Evolutionary conservation across 495 filamentous ascomycete species (phyloP).

Genomic region (Aspergillus campestris): DNA sequence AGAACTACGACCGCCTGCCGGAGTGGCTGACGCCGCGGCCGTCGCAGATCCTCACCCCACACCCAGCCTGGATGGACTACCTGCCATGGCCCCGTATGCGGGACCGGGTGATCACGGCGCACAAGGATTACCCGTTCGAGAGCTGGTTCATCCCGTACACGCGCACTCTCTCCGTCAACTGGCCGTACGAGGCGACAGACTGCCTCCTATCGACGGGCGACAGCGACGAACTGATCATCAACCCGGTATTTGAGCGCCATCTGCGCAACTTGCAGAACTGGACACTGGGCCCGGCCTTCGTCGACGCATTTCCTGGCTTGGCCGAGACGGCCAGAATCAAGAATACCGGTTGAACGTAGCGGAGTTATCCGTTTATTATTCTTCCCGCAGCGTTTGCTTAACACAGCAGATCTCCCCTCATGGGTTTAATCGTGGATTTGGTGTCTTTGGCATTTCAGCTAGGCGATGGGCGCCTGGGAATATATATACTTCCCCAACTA

Average conservation of each 20-base stretch:
- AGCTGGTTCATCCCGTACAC: slow-evolving; percentile 76
- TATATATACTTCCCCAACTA: no score
- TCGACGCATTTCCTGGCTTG: slow-evolving; percentile 51
- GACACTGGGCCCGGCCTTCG: slow-evolving; percentile 65
- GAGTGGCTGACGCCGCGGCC: slow-evolving; percentile 54
- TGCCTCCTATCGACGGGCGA: slow-evolving; percentile 48
- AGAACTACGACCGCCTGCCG: slow-evolving; percentile 66
- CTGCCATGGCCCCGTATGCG: slow-evolving; percentile 69
- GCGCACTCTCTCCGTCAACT: slow-evolving; percentile 61
- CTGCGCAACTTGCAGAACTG: slow-evolving; percentile 60
- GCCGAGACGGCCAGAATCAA: slow-evolving; percentile 45
- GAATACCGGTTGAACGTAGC: slow-evolving; percentile 7
- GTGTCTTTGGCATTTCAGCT: no score
- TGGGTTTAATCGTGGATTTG: no score
- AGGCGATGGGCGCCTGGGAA: no score
- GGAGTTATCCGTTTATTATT: background rate
- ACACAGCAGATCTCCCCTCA: no score
- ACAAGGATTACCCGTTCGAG: slow-evolving; percentile 54
- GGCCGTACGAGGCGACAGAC: slow-evolving; percentile 64
- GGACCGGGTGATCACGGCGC: slow-evolving; percentile 44
- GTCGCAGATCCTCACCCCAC: slow-evolving; percentile 50
- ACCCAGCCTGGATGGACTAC: slow-evolving; percentile 74
- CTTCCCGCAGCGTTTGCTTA: no score
- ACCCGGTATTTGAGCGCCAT: slow-evolving; percentile 73
- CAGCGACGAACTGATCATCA: slow-evolving; percentile 56